These are phyloP conservation scores for Fusarium buxicola DNA, from an alignment of 2,329 filamentous ascomycete species.

Conservation along the genomic window DNA sequence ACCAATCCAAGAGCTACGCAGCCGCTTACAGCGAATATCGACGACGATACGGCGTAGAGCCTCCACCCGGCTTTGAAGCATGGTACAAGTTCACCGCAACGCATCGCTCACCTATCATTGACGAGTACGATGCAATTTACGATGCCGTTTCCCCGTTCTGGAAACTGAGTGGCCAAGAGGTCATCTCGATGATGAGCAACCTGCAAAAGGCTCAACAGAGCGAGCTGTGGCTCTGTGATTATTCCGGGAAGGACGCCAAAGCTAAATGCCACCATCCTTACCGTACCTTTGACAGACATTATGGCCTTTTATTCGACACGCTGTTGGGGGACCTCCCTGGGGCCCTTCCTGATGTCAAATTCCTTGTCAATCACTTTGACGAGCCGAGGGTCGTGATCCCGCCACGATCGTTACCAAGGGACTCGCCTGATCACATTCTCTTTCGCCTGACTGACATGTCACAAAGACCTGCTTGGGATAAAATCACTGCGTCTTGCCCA, in stretches of 20 bases:
- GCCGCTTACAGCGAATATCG: conserved; percentile 56
- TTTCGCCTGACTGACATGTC: conserved; percentile 47
- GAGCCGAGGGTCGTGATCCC: conserved; percentile 58
- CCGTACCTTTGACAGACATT: conserved; percentile 51
- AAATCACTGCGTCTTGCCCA: conserved; percentile 48
- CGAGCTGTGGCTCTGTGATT: conserved; percentile 55
- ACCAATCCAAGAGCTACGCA: conserved; percentile 54
- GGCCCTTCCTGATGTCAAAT: conserved; percentile 52
- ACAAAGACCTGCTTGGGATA: conserved; percentile 46
- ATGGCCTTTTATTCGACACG: conserved; percentile 48
- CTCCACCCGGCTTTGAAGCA: conserved; percentile 59
- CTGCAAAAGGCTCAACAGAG: conserved; percentile 40
- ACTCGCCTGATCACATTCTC: background rate
- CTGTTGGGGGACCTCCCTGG: conserved; percentile 43
- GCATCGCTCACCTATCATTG: conserved; percentile 59
- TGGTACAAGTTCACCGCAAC: conserved; percentile 59
- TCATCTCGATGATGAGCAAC: conserved; percentile 45
- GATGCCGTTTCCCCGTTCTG: conserved; percentile 56
- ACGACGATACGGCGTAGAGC: conserved; percentile 55
- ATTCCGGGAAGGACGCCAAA: conserved; percentile 39
- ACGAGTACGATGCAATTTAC: conserved; percentile 61
- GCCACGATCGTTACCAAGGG: background rate
- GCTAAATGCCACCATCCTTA: conserved; percentile 51
- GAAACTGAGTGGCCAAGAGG: conserved; percentile 51
- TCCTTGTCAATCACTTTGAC: conserved; percentile 62